Conservation (phyloP, 31 red algal genomes). For the Odonthalia washingtoniensis region DNA sequence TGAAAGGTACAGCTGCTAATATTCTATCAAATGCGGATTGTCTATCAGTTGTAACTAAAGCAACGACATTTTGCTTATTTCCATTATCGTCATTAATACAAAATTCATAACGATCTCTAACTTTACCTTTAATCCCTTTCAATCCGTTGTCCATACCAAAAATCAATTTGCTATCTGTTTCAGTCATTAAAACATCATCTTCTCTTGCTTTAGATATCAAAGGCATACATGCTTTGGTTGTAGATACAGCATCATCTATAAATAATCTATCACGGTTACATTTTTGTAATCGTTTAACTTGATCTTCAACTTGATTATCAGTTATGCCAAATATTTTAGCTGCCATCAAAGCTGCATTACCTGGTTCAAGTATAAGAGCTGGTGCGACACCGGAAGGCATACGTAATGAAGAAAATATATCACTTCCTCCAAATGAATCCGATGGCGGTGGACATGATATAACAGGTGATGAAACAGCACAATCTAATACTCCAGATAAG, state of each 20-base stretch:
- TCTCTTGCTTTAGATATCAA: conserved; percentile 52
- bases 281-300: conserved; percentile 79
- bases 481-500: conserved; percentile 94
- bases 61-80: conserved; percentile 48
- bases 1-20: conserved; percentile 95
- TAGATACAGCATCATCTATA: conserved; percentile 87
- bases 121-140: conserved; percentile 80
- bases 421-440: conserved; percentile 93
- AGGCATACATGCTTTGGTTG: conserved; percentile 65
- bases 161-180: conserved; percentile 22
- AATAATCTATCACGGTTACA: conserved; percentile 93
- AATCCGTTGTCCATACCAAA: conserved; percentile 49
- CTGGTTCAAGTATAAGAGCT: conserved; percentile 85
- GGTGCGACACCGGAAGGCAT: conserved; percentile 97
- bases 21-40: conserved; percentile 97
- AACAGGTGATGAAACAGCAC: conserved; percentile 93
- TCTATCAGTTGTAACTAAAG: conserved; percentile 96
- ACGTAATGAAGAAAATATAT: conserved; percentile 94
- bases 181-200: conserved; percentile 22
- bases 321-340: conserved; percentile 91
- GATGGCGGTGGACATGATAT: conserved; percentile 98
- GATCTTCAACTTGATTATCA: conserved; percentile 58
- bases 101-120: conserved; percentile 92
- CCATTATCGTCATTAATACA: conserved; percentile 35
- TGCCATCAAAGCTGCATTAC: conserved; percentile 84